Conservation (phyloP, 352 stramenopile genomes). For the Phytophthora pseudosyringae region DNA sequence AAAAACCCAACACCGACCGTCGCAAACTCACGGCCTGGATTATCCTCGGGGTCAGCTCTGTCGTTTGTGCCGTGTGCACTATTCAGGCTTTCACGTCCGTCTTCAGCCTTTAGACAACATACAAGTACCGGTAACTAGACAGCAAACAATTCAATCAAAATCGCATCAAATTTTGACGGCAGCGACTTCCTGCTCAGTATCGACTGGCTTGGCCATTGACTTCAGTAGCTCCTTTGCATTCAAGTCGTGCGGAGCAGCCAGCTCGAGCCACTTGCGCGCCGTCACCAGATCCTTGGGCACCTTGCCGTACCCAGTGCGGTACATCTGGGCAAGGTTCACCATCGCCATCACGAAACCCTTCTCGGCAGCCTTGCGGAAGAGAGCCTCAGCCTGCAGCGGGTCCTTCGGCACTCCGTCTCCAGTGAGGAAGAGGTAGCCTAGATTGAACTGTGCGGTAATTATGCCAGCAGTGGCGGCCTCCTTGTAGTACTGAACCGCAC, state of each 20-base stretch:
- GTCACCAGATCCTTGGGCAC: constrained; percentile 70
- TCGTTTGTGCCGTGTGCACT: constrained; percentile 77
- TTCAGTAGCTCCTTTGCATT: constrained; percentile 83
- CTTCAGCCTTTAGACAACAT: constrained; percentile 36
- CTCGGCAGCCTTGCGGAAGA: constrained; percentile 77
- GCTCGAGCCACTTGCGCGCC: constrained; percentile 77
- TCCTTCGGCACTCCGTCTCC: constrained; percentile 68
- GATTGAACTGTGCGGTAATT: constrained; percentile 77
- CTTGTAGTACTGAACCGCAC: constrained; percentile 73
- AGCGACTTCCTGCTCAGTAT: constrained; percentile 6
- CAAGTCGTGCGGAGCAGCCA: constrained; percentile 73
- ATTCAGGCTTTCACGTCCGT: constrained; percentile 66
- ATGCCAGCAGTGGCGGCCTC: constrained; percentile 68
- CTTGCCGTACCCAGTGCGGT: constrained; percentile 67
- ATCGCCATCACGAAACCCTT: constrained; percentile 89
- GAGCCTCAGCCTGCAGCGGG: constrained; percentile 65
- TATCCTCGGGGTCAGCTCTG: constrained; percentile 75
- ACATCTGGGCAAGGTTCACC: constrained; percentile 89
- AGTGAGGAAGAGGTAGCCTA: constrained; percentile 74
- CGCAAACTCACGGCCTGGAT: constrained; percentile 80
- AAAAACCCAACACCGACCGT: constrained; percentile 67
- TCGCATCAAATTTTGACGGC: constrained; percentile 16
- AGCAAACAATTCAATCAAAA: constrained; percentile 20
- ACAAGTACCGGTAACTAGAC: constrained; percentile 6
- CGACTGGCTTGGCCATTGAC: constrained; percentile 30